A percentile compares a stretch with the other conserved stretches of the same genome.
Evolutionary conservation across 2,329 filamentous ascomycete genomes (phyloP).

Genomic region (Rasamsonia emersonii): DNA sequence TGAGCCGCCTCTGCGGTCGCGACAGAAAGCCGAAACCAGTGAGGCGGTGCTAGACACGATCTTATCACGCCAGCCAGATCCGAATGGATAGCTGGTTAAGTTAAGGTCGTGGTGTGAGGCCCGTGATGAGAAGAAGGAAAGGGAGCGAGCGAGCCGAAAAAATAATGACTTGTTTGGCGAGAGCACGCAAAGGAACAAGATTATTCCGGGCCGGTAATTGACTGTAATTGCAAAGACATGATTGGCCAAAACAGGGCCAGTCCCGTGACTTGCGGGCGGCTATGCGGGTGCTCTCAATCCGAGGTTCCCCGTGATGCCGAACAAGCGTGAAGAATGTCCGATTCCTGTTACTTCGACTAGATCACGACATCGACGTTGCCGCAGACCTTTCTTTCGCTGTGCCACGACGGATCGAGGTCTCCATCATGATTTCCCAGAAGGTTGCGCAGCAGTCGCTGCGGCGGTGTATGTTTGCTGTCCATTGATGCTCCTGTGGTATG

Average conservation of each 20-base stretch:
- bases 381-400: slow-evolving; percentile 9
- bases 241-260: no score
- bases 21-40: slow-evolving; percentile 39
- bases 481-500: neutral
- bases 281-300: slow-evolving; percentile 19
- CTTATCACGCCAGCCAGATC: slow-evolving; percentile 26
- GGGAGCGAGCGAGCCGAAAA: slow-evolving; percentile 7
- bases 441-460: slow-evolving; percentile 39
- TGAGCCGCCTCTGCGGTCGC: slow-evolving; percentile 29
- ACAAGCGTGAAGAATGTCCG: slow-evolving; percentile 19
- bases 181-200: slow-evolving; percentile 21
- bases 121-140: slow-evolving; percentile 22
- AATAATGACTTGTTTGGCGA: slow-evolving; percentile 5
- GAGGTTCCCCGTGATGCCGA: slow-evolving; percentile 33
- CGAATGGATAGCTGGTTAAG: slow-evolving; percentile 17
- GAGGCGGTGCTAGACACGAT: slow-evolving; percentile 30
- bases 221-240: slow-evolving; percentile 18
- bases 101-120: slow-evolving; percentile 31
- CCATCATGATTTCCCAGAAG: slow-evolving; percentile 41
- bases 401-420: slow-evolving; percentile 2
- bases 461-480: slow-evolving; percentile 35
- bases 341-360: slow-evolving; percentile 9
- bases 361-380: slow-evolving; percentile 13
- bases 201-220: slow-evolving; percentile 25
- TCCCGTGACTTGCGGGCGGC: no score